phyloP scores from a whole-genome alignment of 1,284 basidiomycete species.

The Sphaerobolus stellatus region DNA sequence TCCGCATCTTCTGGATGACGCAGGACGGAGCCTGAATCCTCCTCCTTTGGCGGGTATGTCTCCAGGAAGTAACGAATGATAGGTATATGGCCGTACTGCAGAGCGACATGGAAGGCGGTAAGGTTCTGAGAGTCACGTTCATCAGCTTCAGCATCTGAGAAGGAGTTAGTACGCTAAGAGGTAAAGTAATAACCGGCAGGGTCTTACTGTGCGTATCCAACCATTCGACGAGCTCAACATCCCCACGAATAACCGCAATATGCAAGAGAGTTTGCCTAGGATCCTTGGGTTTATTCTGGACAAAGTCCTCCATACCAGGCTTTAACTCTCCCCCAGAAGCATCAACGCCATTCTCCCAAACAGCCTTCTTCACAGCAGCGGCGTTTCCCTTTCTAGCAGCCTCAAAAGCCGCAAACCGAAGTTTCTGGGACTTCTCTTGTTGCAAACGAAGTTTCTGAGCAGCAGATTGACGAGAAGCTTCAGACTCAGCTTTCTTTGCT shows the following conservation, averaged over 20 bases:
- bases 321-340: conserved; percentile 67
- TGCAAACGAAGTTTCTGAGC: conserved; percentile 47
- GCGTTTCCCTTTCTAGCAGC: conserved; percentile 57
- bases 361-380: conserved; percentile 54
- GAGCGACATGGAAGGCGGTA: conserved; percentile 67
- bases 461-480: conserved; percentile 49
- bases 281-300: conserved; percentile 48
- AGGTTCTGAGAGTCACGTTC: conserved; percentile 57
- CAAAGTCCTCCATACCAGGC: conserved; percentile 52
- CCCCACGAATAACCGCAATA: conserved; percentile 55
- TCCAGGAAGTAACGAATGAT: conserved; percentile 60
- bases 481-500: conserved; percentile 54
- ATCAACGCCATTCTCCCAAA: conserved; percentile 70
- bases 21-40: conserved; percentile 44
- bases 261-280: conserved; percentile 66
- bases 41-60: conserved; percentile 50
- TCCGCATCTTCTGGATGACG: conserved; percentile 38
- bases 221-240: conserved; percentile 62
- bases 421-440: conserved; percentile 49
- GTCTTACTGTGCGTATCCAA: conserved; percentile 64
- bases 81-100: conserved; percentile 47
- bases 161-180: background rate
- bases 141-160: conserved; percentile 64
- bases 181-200: conserved; percentile 22
- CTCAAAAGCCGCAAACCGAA: conserved; percentile 59